Evolutionary conservation across 129 eudicot species (phyloP), one percentile per base, ranked within the genome.

Genomic region (Smallanthus sonchifolius): DNA sequence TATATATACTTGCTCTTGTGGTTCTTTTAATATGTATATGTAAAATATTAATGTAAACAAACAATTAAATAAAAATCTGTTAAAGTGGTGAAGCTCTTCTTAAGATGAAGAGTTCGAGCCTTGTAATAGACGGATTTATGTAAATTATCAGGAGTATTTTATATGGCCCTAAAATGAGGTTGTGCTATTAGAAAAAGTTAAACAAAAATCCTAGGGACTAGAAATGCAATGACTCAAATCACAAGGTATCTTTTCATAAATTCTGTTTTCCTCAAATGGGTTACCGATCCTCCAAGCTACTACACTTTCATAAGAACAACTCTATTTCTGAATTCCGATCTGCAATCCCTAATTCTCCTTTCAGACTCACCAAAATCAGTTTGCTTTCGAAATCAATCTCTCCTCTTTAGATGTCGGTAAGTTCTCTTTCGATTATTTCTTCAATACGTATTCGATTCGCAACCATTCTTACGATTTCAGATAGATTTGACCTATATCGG

Each of bases 201-300:
- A 20, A 9, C 5, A n/a, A 3, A 65, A 65, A 65, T 15, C n/a
- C 0, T 4, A 65, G 17, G 65, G 71, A 19, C 32, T 19, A 5
- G n/a, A 47, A 13, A 19, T 45, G 10, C 17, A 45, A 63, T 4
- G 4, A 43, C 16, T 11, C 0, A 75, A 75, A 64, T 28, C 43
- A 3, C n/a, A 75, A 37, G 82, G 65, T 28, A 10, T 36, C 6
- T 63, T 71, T 17, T 62, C 8, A 36, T 37, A 77, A 63, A 8
- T 17, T 68, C 2, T 30, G 8, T 28, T 43, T 42, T 59, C 13
- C 34, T 55, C 10, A 8, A 17, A 56, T 24, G 57, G 74, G 42
- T 57, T 20, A 61, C 81, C 81, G 51, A 37, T 57, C 52, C 69
- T 57, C 81, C 81, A 77, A 77, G 81, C 78, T 45, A 74, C 78